Evolutionary conservation across 78 protist genomes (phyloP).

Genomic region (Monosiga brevicollis): DNA sequence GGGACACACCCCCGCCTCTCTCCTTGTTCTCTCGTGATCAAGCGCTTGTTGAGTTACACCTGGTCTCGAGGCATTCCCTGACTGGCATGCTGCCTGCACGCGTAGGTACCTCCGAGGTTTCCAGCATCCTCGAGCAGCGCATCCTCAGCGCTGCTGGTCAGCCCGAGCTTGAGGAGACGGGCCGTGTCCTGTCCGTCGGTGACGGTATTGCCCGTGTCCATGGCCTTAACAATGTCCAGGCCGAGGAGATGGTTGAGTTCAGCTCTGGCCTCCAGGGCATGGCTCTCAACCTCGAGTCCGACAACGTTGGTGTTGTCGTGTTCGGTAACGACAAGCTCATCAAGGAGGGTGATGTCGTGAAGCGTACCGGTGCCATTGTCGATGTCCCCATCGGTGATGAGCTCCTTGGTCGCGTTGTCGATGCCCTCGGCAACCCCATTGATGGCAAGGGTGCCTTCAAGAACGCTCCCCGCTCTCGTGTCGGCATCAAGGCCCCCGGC

Average conservation of each 20-base stretch:
- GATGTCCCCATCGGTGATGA: slow-evolving; percentile 53
- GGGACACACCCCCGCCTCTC: background rate
- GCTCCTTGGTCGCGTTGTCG: slow-evolving; percentile 60
- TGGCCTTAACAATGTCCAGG: slow-evolving; percentile 46
- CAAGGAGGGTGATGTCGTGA: slow-evolving; percentile 58
- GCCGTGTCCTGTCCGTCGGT: slow-evolving; percentile 52
- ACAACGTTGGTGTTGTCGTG: slow-evolving; percentile 60
- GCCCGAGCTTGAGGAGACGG: slow-evolving; percentile 35
- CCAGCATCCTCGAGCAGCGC: slow-evolving; percentile 44
- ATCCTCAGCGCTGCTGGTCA: background rate
- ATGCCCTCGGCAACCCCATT: slow-evolving; percentile 55
- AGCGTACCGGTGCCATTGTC: slow-evolving; percentile 64
- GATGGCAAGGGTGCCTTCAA: slow-evolving; percentile 38
- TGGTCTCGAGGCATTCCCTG: background rate
- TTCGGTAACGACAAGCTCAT: slow-evolving; percentile 55
- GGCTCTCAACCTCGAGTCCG: slow-evolving; percentile 68
- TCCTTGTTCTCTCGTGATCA: background rate
- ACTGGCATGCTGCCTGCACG: background rate
- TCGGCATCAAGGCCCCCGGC: slow-evolving; percentile 66
- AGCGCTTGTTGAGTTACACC: background rate
- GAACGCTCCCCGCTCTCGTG: slow-evolving; percentile 47
- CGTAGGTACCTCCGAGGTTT: slow-evolving; percentile 32
- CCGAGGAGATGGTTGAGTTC: slow-evolving; percentile 72
- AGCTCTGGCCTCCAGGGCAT: slow-evolving; percentile 41
- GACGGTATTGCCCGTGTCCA: slow-evolving; percentile 61